A percentile compares a stretch with the other conserved stretches of the same genome.
phyloP scores from a whole-genome alignment of 2,329 filamentous ascomycete species.

The Colletotrichum sp. region DNA sequence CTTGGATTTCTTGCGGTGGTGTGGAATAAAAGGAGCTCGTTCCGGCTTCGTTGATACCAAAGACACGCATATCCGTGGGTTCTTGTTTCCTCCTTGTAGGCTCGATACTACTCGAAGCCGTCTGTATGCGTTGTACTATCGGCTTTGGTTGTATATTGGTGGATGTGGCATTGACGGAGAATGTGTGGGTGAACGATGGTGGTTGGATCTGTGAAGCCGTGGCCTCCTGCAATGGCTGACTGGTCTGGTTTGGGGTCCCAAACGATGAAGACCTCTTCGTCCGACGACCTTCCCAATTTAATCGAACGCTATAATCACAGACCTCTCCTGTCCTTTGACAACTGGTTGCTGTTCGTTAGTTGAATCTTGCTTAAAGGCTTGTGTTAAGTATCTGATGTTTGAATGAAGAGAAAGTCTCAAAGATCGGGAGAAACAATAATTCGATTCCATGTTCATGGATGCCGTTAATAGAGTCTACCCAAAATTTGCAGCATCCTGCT shows the following conservation, averaged over 20 bases:
- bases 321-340: constrained; percentile 74
- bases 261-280: constrained; percentile 58
- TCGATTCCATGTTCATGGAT: neutral
- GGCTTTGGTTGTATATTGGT: neutral
- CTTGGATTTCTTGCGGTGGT: neutral
- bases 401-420: neutral
- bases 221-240: constrained; percentile 27
- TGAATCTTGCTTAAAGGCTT: neutral
- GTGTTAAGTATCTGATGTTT: neutral
- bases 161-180: neutral
- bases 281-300: constrained; percentile 80
- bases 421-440: neutral
- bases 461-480: neutral
- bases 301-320: constrained; percentile 81
- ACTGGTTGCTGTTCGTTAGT: constrained; percentile 29
- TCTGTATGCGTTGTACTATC: neutral
- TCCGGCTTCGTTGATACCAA: neutral
- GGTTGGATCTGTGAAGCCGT: constrained; percentile 35
- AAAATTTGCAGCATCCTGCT: neutral
- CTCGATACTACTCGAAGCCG: neutral
- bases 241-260: constrained; percentile 26
- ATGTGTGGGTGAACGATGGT: constrained; percentile 38
- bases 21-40: neutral
- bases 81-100: neutral
- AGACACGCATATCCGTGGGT: neutral